Evolutionary conservation across 2,329 filamentous ascomycete species (phyloP), one percentile per base, ranked within the genome.

Genomic region (Fusarium marasasianum): DNA sequence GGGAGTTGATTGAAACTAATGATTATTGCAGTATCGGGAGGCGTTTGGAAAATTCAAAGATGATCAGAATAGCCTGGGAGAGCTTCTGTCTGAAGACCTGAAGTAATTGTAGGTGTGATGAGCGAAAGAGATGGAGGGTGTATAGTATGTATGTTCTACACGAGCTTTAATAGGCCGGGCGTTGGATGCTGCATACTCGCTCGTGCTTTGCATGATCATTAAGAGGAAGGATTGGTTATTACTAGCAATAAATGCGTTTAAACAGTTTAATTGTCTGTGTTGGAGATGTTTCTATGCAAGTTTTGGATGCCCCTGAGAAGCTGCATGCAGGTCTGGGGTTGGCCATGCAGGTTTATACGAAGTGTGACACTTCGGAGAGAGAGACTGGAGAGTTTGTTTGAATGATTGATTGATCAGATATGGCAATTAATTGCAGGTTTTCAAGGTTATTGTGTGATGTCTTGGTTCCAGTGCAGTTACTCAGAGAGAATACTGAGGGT

Each of bases 1-100:
- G 22, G 9, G 8, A 3, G 20, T 13, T 4, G 33, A 41, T 24
- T 7, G 14, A 38, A 59, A 67, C 76, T 77, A 68, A 78, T 44
- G 45, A 35, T 26, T 9, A 14, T 55, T 45, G 26, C 56, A 83
- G 81, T 83, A 81, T 66, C 79, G 76, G 43, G 79, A 79, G 59
- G 81, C 81, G 3, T 81, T 80, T 76, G 76, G 75, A 31, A 77
- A 72, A 63, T 73, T 79, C 69, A 66, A 76, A n/a, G 48, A 77
- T n/a, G 78, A 68, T 14, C 31, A 60, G 17, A 47, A 54, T n/a
- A 58, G 33, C 44, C 60, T 54, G 13, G 53, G 59, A 48, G 70
- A 70, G 20, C 47, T 69, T 40, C 38, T 33, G 63, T 78, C 54
- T 69, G 81, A 81, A n/a, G 82, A 83, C 57, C 73, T 83, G 53